Evolutionary conservation across 257 asterid species (phyloP).

Genomic region (Fraxinus anomala): DNA sequence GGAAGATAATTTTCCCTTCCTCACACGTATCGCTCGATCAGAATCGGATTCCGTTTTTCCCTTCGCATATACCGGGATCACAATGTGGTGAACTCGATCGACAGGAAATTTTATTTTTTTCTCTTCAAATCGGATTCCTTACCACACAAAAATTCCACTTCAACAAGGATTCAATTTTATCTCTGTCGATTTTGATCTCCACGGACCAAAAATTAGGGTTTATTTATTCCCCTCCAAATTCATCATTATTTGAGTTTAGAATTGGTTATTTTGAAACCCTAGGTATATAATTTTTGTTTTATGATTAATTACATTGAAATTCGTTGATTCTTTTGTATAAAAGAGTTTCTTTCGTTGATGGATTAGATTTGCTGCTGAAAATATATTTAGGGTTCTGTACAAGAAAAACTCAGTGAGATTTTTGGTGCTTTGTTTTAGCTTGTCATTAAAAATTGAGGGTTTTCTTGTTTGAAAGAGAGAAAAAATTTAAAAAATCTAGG

Average conservation of each 20-base stretch:
- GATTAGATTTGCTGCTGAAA: slow-evolving; percentile 31
- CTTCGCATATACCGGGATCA: neutral
- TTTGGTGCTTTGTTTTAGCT: slow-evolving; percentile 84
- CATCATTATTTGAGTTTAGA: neutral
- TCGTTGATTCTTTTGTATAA: slow-evolving; percentile 43
- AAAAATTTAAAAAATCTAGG: slow-evolving; percentile 16
- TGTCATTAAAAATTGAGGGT: slow-evolving; percentile 87
- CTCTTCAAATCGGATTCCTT: slow-evolving; percentile 21
- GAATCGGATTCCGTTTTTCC: neutral
- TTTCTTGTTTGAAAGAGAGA: slow-evolving; percentile 44
- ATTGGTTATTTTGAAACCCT: slow-evolving; percentile 29
- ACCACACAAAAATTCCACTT: neutral
- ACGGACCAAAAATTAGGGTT: slow-evolving; percentile 32
- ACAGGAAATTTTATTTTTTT: slow-evolving; percentile 4
- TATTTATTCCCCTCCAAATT: slow-evolving; percentile 6
- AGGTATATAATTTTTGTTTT: slow-evolving; percentile 15
- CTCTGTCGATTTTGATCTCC: slow-evolving; percentile 33
- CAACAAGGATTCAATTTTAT: slow-evolving; percentile 25
- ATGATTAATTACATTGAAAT: slow-evolving; percentile 21
- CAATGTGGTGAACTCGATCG: slow-evolving; percentile 24
- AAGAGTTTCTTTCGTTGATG: slow-evolving; percentile 16
- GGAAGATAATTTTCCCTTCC: slow-evolving; percentile 30
- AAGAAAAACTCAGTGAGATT: slow-evolving; percentile 76
- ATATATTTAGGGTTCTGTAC: slow-evolving; percentile 40
- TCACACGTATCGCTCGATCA: slow-evolving; percentile 59